Conservation (phyloP, 2,329 filamentous ascomycete genomes). For the Fusarium sp. region DNA sequence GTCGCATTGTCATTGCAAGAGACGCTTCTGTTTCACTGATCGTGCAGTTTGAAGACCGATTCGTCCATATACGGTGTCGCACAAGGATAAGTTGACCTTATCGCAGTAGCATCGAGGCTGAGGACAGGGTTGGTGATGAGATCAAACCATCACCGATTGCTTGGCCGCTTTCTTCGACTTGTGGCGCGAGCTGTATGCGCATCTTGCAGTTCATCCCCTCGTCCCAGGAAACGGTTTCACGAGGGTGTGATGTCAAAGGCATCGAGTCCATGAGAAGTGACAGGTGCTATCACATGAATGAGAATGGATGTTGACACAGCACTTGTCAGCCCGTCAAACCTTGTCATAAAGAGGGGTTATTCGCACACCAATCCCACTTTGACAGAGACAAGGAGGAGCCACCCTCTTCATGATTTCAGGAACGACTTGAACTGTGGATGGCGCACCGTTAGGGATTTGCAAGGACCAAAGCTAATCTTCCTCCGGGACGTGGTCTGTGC, state of each 20-base stretch:
- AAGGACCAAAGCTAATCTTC: slow-evolving; percentile 19
- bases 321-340: slow-evolving; percentile 32
- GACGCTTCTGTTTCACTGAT: background rate
- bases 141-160: slow-evolving; percentile 10
- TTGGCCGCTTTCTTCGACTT: background rate
- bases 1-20: background rate
- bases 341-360: slow-evolving; percentile 24
- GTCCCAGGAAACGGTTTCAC: background rate
- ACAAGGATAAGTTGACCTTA: slow-evolving; percentile 51
- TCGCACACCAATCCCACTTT: slow-evolving; percentile 33
- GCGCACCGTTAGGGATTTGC: slow-evolving; percentile 20
- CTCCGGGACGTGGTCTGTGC: slow-evolving; percentile 33
- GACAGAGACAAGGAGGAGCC: slow-evolving; percentile 22
- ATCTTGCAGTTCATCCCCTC: slow-evolving; percentile 8
- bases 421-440: slow-evolving; percentile 28
- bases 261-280: slow-evolving; percentile 23
- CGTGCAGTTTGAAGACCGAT: background rate
- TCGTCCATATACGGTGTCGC: background rate
- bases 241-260: slow-evolving; percentile 42
- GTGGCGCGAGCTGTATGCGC: slow-evolving; percentile 24
- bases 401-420: slow-evolving; percentile 36
- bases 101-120: slow-evolving; percentile 16
- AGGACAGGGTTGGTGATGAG: slow-evolving; percentile 31
- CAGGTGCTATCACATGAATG: slow-evolving; percentile 28
- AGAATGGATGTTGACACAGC: slow-evolving; percentile 11